These are phyloP conservation scores for Fusarium sambucinum DNA, from an alignment of 2,329 filamentous ascomycete genomes.

Conservation along the genomic window DNA sequence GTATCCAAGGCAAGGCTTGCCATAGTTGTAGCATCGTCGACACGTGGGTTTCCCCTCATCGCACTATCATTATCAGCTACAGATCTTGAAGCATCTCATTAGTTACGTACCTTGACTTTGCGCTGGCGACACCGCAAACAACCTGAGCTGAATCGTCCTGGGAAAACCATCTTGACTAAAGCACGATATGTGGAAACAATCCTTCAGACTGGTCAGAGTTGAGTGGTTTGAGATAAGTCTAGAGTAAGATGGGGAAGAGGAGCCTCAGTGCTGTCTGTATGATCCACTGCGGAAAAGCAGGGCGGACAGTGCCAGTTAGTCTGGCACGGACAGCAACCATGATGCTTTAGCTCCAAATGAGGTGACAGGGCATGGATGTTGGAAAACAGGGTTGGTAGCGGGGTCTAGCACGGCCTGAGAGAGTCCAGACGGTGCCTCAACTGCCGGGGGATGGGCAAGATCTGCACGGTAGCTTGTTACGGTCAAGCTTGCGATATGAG, in stretches of 20 bases:
- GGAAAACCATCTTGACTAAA: slow-evolving; percentile 46
- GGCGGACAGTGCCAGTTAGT: background rate
- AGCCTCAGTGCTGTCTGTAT: background rate
- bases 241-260: slow-evolving; percentile 16
- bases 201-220: background rate
- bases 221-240: slow-evolving; percentile 5
- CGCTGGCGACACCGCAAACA: slow-evolving; percentile 49
- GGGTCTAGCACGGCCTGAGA: background rate
- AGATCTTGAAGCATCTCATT: background rate
- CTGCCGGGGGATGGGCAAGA: slow-evolving; percentile 6
- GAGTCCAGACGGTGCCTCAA: slow-evolving; percentile 1
- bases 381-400: slow-evolving; percentile 1
- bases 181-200: slow-evolving; percentile 2
- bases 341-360: background rate
- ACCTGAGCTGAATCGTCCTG: slow-evolving; percentile 49
- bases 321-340: background rate
- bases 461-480: slow-evolving; percentile 21
- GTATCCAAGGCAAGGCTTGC: slow-evolving; percentile 52
- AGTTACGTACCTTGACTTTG: slow-evolving; percentile 48
- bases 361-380: background rate
- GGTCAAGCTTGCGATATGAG: slow-evolving; percentile 31
- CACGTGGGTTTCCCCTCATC: slow-evolving; percentile 52
- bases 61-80: slow-evolving; percentile 38
- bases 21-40: slow-evolving; percentile 51
- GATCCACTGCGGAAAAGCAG: background rate